Evolutionary conservation across 352 stramenopile genomes (phyloP).

Genomic region (Globisporangium acanthophoron): DNA sequence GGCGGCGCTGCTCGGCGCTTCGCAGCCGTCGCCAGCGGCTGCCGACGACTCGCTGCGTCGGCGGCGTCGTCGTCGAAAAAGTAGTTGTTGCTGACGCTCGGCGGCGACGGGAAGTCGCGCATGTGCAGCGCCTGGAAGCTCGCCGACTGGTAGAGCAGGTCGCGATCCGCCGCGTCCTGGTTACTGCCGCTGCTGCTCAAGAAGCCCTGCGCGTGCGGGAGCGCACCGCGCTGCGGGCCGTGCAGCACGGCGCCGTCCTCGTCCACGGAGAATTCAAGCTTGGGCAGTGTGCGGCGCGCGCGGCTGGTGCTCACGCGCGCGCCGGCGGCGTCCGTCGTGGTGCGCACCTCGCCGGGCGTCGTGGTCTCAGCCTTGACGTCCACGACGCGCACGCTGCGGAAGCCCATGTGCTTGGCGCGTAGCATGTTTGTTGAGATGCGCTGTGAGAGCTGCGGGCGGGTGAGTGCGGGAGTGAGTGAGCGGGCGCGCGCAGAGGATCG

Average conservation of each 20-base stretch:
- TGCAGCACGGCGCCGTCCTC: slow-evolving; percentile 78
- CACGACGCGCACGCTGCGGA: slow-evolving; percentile 73
- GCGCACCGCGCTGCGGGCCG: slow-evolving; percentile 55
- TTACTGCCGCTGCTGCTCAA: slow-evolving; percentile 8
- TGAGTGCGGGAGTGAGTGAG: too few relatives aligned
- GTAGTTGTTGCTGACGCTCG: slow-evolving; percentile 6
- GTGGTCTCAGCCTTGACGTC: slow-evolving; percentile 87
- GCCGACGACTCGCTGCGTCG: neutral
- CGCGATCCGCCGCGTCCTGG: slow-evolving; percentile 21
- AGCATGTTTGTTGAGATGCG: slow-evolving; percentile 27
- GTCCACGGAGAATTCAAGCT: slow-evolving; percentile 82
- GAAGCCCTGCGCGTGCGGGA: slow-evolving; percentile 4
- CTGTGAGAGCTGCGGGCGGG: too few relatives aligned
- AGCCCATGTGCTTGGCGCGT: slow-evolving; percentile 76
- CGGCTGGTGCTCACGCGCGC: slow-evolving; percentile 53
- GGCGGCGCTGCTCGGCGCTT: neutral
- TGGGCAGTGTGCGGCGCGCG: slow-evolving; percentile 64
- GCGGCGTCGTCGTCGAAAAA: slow-evolving; percentile 5
- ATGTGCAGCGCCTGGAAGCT: slow-evolving; percentile 56
- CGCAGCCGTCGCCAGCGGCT: neutral
- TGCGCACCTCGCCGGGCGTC: slow-evolving; percentile 70
- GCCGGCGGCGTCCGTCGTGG: slow-evolving; percentile 57
- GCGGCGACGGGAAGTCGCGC: slow-evolving; percentile 34
- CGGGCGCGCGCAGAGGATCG: too few relatives aligned
- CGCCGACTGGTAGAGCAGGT: slow-evolving; percentile 30